Evolutionary conservation across 2,329 filamentous ascomycete species (phyloP), one percentile per base, ranked within the genome.

Genomic region (Botrytis fragariae): DNA sequence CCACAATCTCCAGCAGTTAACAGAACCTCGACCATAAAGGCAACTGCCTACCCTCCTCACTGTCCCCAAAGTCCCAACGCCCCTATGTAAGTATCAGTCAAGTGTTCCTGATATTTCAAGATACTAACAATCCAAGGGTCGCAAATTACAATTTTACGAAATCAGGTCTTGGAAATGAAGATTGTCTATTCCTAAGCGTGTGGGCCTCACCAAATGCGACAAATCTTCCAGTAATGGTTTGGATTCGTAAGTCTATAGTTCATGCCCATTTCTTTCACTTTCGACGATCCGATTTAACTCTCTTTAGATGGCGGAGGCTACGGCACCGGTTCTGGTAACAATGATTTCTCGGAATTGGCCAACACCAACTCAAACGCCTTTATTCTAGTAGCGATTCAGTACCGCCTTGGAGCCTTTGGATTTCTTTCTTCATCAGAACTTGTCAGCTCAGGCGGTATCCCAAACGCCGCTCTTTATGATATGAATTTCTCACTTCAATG

Each of bases 391-490:
- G 87, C 85, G 79, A 86, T 90, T 77, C 88, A 88, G 80, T 90
- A 92, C 80, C 86, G 91, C 4, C 86, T 93, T 39, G 89, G 89
- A 6, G 87, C 88, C 1, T 84, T 93, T 78, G 93, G 93, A 0
- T 94, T 95, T 81, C 81, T 93, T 45, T 86, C 88, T 16, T 90
- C 88, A 0, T 80, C 81, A 9, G 77, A 87, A 71, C 90, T 88
- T 83, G 85, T 88, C 25, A 83, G 84, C 16, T 84, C 84, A 25
- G 85, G 85, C 48, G 88, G 87, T 0, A 78, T 87, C 42, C 82
- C 90, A 51, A 93, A 93, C 75, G 82, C 90, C 16, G 91, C 91
- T 0, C 81, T 92, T 57, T 83, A 86, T 73, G 90, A 92, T 78
- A 89, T 92, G 80, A 85, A 87, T 75, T 80, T 86, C 18, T 84